Conservation (phyloP, 2,329 filamentous ascomycete species). For the Fusarium dlaminii region DNA sequence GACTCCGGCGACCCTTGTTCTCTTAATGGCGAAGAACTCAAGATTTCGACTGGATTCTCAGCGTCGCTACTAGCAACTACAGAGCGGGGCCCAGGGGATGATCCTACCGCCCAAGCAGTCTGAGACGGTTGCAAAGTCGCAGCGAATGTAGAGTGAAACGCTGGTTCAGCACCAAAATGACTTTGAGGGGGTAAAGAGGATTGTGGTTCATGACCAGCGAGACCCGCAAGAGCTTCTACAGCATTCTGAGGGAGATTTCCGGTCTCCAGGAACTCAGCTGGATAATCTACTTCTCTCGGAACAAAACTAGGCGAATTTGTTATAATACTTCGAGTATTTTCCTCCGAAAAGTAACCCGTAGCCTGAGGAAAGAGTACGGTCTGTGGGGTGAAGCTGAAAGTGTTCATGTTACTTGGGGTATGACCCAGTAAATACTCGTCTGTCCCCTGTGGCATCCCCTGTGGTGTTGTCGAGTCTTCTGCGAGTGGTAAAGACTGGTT, state of each 20-base stretch:
- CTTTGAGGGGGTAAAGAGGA: neutral
- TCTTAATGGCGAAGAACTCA: slow-evolving; percentile 34
- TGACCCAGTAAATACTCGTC: slow-evolving; percentile 19
- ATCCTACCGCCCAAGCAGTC: slow-evolving; percentile 16
- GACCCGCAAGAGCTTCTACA: slow-evolving; percentile 9
- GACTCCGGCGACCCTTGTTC: slow-evolving; percentile 18
- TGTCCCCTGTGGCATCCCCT: slow-evolving; percentile 1
- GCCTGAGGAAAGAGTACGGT: slow-evolving; percentile 28
- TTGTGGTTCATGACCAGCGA: slow-evolving; percentile 18
- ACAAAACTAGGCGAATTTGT: slow-evolving; percentile 11
- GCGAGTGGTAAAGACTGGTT: slow-evolving; percentile 23
- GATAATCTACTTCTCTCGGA: slow-evolving; percentile 27
- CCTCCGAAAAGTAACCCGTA: slow-evolving; percentile 17
- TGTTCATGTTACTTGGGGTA: slow-evolving; percentile 12
- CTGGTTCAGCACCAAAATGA: slow-evolving; percentile 16
- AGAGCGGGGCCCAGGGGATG: slow-evolving; percentile 12
- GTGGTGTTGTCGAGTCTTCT: slow-evolving; percentile 1
- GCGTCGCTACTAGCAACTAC: slow-evolving; percentile 19
- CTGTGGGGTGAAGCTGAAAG: slow-evolving; percentile 33
- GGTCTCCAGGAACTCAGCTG: slow-evolving; percentile 36
- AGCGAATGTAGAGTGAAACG: slow-evolving; percentile 17
- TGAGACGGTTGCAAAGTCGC: slow-evolving; percentile 7
- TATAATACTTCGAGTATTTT: neutral
- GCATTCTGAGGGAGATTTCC: neutral
- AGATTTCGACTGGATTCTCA: slow-evolving; percentile 37